Conservation (phyloP, 768 basidiomycete species). For the Hygrocybe coccinea region DNA sequence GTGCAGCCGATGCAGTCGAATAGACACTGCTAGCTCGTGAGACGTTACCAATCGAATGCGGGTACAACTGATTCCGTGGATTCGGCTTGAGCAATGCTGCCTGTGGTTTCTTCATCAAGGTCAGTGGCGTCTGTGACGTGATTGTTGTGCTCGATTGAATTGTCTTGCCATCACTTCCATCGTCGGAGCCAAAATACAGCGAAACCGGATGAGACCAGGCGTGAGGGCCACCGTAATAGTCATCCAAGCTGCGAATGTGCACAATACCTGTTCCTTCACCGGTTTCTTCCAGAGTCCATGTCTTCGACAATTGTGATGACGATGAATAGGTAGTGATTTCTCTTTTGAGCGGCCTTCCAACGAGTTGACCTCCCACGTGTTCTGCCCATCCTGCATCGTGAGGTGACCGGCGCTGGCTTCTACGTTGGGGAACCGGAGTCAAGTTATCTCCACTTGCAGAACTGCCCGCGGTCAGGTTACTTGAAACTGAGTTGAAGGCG, state of each 20-base stretch:
- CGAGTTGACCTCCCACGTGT: conserved; percentile 1
- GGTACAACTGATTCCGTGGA: conserved; percentile 1
- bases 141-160: conserved; percentile 11
- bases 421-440: conserved; percentile 20
- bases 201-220: conserved; percentile 1
- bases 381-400: conserved; percentile 11
- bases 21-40: conserved; percentile 25
- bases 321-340: conserved; percentile 7
- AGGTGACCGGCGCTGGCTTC: conserved; percentile 16
- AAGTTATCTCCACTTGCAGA: conserved; percentile 19
- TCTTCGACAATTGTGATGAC: conserved; percentile 17
- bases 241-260: conserved; percentile 28
- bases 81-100: conserved; percentile 11
- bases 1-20: conserved; percentile 19
- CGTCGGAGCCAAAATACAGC: background rate
- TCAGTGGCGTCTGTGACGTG: conserved; percentile 15
- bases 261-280: conserved; percentile 36
- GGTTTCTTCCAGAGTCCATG: conserved; percentile 40
- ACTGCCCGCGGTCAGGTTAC: conserved; percentile 31
- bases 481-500: conserved; percentile 47
- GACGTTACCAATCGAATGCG: background rate
- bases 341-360: conserved; percentile 11
- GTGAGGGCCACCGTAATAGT: conserved; percentile 12
- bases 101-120: conserved; percentile 11
- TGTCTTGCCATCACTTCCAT: conserved; percentile 10